Evolutionary conservation across 73 alveolate genomes (phyloP), one percentile per base, ranked within the genome.

Genomic region (Tetrahymena elliotti): DNA sequence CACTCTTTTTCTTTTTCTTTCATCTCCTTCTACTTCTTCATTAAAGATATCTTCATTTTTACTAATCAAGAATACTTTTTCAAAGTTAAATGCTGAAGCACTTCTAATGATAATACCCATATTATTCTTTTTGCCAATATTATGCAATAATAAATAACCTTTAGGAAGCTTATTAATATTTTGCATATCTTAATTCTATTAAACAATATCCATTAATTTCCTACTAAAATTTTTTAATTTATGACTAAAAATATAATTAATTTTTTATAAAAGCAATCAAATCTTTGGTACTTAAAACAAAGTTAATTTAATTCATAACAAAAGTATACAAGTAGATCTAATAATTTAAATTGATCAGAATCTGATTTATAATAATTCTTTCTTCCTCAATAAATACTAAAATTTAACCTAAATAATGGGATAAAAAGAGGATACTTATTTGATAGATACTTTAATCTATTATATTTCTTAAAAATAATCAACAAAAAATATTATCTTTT

Each of bases 61-160:
- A 27, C 96, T 94, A 84, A 94, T 94, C 93, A 94, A 47, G 39
- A 88, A 94, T 7, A 94, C 95, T 41, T 84, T 94, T 27, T 18
- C 93, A 3, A 94, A 40, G 84, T 94, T 94, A 93, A 94, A 84
- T 12, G 96, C 94, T 22, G 93, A 84, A 38, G 95, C 96, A 84
- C 93, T 94, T 94, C 96, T 94, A 5, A 93, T 93, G 33, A 68
- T 68, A 68, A 68, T 68, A 6, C 88, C 88, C 88, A 68, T 68
- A 10, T 68, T 68, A 68, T 68, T 68, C 6, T 68, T 68, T 68
- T 68, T 68, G 5, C 88, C 88, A 24, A 68, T 68, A n/a, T 68
- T 68, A 68, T 68, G 88, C 34, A 68, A 31, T 36, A 68, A 68
- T 31, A 68, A 68, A 31, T 68, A 68, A 68, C 88, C 88, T 11